Evolutionary conservation across 257 asterid species (phyloP).

Genomic region (Cinchona pubescens): DNA sequence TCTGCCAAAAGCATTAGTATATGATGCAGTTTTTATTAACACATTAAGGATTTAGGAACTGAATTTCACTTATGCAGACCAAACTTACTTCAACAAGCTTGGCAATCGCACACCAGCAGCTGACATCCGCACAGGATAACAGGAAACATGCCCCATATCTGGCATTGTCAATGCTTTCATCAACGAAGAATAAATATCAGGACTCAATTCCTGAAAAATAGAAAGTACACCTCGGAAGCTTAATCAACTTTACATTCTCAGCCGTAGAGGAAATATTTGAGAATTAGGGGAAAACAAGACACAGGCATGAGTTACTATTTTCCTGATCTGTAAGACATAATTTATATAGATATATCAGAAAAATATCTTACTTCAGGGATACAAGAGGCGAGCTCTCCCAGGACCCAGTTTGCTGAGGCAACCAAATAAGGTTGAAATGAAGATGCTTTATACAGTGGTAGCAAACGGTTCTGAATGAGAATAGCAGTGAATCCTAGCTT

Average conservation of each 20-base stretch:
- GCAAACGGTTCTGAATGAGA: conserved; percentile 37
- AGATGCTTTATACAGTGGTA: conserved; percentile 34
- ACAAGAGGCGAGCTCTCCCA: conserved; percentile 46
- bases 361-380: conserved; percentile 35
- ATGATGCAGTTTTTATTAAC: too few relatives aligned
- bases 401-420: conserved; percentile 48
- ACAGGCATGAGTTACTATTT: not conserved
- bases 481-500: conserved; percentile 32
- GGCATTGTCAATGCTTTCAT: conserved; percentile 32
- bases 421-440: conserved; percentile 34
- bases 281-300: not conserved
- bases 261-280: not conserved
- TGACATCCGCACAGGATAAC: conserved; percentile 42
- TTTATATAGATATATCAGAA: not conserved
- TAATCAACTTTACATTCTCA: not conserved
- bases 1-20: conserved; percentile 22
- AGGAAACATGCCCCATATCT: conserved; percentile 31
- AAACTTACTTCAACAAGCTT: conserved; percentile 42
- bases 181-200: conserved; percentile 35
- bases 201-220: conserved; percentile 33
- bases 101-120: conserved; percentile 44
- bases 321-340: not conserved
- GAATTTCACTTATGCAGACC: not conserved
- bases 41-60: not conserved
- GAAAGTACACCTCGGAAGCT: not conserved